Evolutionary conservation across 164 flowering plant species (phyloP), one percentile per base, ranked within the genome.

Genomic region (Magnolia sinica): DNA sequence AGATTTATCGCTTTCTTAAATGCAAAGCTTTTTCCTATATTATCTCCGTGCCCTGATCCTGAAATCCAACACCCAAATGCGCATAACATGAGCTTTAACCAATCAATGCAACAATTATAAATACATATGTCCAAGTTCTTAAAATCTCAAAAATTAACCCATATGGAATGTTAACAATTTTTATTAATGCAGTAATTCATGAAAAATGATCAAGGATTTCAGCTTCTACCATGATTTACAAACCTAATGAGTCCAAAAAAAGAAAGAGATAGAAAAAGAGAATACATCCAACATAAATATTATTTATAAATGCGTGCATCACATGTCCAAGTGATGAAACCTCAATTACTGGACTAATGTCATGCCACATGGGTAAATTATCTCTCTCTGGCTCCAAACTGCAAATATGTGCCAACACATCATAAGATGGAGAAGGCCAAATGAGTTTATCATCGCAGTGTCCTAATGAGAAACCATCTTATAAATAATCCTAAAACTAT

Each of bases 291-390:
- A 87, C 52, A 69, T 77, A 94, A 82, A 87, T 83, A 1, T 91
- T 93, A 74, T 96, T 96, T 14, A 94, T 88, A 52, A 88, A 94
- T 1, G 85, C 93, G 50, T 78, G 82, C 85, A 96, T 58, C 13
- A 87, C 93, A 79, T 96, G 95, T 16, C 99, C 99, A 75, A 91
- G 89, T 82, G 86, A 90, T 18, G 88, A 77, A 71, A 96, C 82
- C 50, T 88, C 81, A 19, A 94, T 76, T 29, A 92, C 89, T 63
- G 98, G 95, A 10, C 27, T 70, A 52, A 85, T 79, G 65, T 83
- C 87, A 0, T 75, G 52, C 49, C 82, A 76, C 81, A 72, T 70
- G 6, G 96, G 91, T 70, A 96, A 64, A 77, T 96, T 98, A 7
- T 65, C 64, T 0, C 24, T 63, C 10, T 63, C 76, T 73, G 94